Evolutionary conservation across 164 flowering plant species (phyloP), one percentile per base, ranked within the genome.

Genomic region (Buxus sempervirens): DNA sequence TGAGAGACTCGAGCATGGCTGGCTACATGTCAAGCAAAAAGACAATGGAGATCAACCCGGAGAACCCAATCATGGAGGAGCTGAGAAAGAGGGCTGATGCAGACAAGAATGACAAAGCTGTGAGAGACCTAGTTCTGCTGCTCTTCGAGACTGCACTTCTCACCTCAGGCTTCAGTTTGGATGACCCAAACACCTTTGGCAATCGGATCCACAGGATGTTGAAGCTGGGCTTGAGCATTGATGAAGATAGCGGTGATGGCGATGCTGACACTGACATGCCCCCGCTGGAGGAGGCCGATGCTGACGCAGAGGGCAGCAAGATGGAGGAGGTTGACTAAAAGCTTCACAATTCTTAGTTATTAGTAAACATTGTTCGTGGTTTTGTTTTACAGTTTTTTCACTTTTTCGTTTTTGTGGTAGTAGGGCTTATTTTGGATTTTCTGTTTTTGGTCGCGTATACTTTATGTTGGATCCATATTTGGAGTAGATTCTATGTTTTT

Each of bases 1-100:
- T 82, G 67, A 77, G 82, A 62, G 85, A 82, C 69, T 73, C 73
- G 9, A 80, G 85, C 81, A 82, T 82, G 85, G 76, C 82, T 15
- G 82, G 82, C 3, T 80, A 80, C 73, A 80, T 82, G 85, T 79
- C 85, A 12, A 77, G 81, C 76, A 82, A 82, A 80, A 82, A 82
- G 80, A 82, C 85, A 5, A 82, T 82, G 85, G 85, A 82, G 64
- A 80, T 82, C 65, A 82, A 82, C 74, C 83, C 85, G 0, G 82
- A 80, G 67, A 82, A 82, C 58, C 54, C 81, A 60, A 82, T 82
- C 49, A 82, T 82, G 85, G 85, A 82, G 25, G 85, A 82, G 77
- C 74, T 79, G 9, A 73, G 82, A 64, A 79, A 79, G 78, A 73
- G 82, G 63, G 80, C 82, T 0, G 82, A 79, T 58, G 82, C 80